phyloP scores from a whole-genome alignment of 164 flowering plant species.

The Buxus sempervirens region DNA sequence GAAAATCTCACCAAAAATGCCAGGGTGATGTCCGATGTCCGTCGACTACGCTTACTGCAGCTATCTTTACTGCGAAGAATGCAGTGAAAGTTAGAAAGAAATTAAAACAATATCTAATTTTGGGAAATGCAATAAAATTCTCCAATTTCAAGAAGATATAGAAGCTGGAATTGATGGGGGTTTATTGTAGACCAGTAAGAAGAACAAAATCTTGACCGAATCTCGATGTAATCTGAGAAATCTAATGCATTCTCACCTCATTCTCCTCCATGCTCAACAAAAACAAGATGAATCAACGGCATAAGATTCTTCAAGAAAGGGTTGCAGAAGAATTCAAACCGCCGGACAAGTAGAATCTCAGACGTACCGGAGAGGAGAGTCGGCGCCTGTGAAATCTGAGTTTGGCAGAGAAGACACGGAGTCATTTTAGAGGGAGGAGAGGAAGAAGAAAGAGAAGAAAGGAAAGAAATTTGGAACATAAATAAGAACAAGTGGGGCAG shows the following conservation, averaged over 20 bases:
- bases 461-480: neutral
- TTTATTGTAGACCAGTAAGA: too few relatives aligned
- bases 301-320: too few relatives aligned
- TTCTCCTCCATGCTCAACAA: neutral
- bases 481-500: too few relatives aligned
- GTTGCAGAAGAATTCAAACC: neutral
- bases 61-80: neutral
- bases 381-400: conserved; percentile 2
- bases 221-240: neutral
- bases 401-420: neutral
- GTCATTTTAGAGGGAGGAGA: neutral
- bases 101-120: neutral
- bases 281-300: neutral
- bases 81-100: neutral
- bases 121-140: neutral
- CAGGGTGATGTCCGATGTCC: neutral
- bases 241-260: too few relatives aligned
- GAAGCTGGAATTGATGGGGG: neutral
- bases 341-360: too few relatives aligned
- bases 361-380: neutral
- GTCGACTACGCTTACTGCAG: neutral
- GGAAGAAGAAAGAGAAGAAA: neutral
- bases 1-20: neutral
- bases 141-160: neutral
- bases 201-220: neutral